Base-by-base conservation (phyloP, 2,329 filamentous ascomycete genomes). In the Trichoderma semiorbis region DNA sequence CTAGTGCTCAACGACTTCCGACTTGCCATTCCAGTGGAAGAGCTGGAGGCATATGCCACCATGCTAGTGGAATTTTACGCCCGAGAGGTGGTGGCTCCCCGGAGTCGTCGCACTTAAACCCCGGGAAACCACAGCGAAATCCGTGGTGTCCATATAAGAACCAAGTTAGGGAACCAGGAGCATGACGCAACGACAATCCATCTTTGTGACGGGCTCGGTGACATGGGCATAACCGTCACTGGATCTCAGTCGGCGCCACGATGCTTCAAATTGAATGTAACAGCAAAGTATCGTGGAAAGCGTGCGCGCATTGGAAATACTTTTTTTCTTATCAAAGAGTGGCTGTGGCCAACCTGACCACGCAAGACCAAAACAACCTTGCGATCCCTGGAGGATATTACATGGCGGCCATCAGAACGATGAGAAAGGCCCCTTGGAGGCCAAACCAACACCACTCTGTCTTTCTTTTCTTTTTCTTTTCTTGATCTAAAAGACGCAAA, bases 21-120 rank as follows among this genome's bases (percentile, higher is more conserved):
- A 72, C 90, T 99, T 18, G 93, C 94, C 2, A 92, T 99, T 11
- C 92, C 95, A 0, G 92, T 98, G 16, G 96, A 98, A 83, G 95
- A 98, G 78, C 89, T 99, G 72, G 96, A 99, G 81, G 94, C 94
- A 0, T 99, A 99, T 77, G 96, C 94, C 6, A 99, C 96, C 1
- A 98, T 98, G 95, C 86, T 99, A 14, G 96, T 99, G 18, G 95
- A 98, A 78, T 99, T 98, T 78, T 99, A 98, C 78, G 95, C 94
- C 0, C 88, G 95, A 69, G 96, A 99, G 80, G 91, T 98, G 18
- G 89, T 97, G 30, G 75, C 76, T 26, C 71, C 68, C 34, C 64
- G 36, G 50, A 66, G 26, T 16, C 47, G 71, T 7, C 61, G 63
- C 36, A 55, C 32, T 7, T 65, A 67, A 47, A 21, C n/a, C 43